Percentiles rank a stretch among this genome's conserved stretches.
Conservation (phyloP, 805 yeast genomes). For the Barnettozyma botsteinii region DNA sequence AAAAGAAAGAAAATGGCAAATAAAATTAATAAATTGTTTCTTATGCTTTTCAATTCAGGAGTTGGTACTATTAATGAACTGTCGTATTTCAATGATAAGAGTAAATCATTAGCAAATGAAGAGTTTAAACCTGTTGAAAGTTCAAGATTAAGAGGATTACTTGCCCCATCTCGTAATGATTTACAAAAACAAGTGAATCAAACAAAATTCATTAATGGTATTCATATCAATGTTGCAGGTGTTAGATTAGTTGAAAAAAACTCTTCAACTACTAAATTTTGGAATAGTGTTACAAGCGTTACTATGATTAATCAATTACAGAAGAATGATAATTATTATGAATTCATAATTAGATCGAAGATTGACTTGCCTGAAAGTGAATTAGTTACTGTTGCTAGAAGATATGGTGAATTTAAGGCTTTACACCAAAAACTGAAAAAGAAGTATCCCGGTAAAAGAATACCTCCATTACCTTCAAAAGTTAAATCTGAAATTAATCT, state of each 20-base stretch:
- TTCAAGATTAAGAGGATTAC: slow-evolving; percentile 28
- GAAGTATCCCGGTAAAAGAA: slow-evolving; percentile 62
- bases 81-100: slow-evolving; percentile 36
- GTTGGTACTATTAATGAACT: slow-evolving; percentile 56
- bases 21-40: slow-evolving; percentile 56
- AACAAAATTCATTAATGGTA: slow-evolving; percentile 43
- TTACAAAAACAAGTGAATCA: slow-evolving; percentile 28
- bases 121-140: slow-evolving; percentile 24
- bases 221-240: slow-evolving; percentile 62
- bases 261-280: slow-evolving; percentile 22
- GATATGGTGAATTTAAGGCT: slow-evolving; percentile 62
- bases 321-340: slow-evolving; percentile 20
- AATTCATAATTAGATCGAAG: slow-evolving; percentile 20
- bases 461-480: slow-evolving; percentile 55
- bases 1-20: slow-evolving; percentile 59
- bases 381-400: slow-evolving; percentile 38
- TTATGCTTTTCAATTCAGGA: slow-evolving; percentile 71
- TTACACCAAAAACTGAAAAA: slow-evolving; percentile 48
- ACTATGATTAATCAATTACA: slow-evolving; percentile 15
- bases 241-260: slow-evolving; percentile 38
- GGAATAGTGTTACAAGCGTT: slow-evolving; percentile 21
- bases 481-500: slow-evolving; percentile 34
- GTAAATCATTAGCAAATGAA: slow-evolving; percentile 20
- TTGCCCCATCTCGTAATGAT: slow-evolving; percentile 37
- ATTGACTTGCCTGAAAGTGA: slow-evolving; percentile 19